Evolutionary conservation across 2,329 filamentous ascomycete genomes (phyloP).

Genomic region (Beauveria brongniartii): DNA sequence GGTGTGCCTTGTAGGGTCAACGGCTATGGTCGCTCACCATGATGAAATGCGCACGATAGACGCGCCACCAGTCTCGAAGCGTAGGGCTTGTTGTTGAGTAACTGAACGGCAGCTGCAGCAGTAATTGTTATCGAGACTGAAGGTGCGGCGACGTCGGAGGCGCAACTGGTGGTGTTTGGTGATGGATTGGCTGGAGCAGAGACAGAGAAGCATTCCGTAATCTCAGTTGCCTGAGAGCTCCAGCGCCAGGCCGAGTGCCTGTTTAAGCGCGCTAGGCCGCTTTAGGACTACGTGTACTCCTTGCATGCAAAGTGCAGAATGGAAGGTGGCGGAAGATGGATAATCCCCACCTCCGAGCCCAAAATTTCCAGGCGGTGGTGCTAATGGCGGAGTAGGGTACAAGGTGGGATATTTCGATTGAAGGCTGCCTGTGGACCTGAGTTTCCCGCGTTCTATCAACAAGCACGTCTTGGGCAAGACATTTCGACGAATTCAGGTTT

Average conservation of each 20-base stretch:
- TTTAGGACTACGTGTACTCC: constrained; percentile 14
- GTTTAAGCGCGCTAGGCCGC: constrained; percentile 17
- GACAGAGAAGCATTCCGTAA: constrained; percentile 32
- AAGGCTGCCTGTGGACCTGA: constrained; percentile 23
- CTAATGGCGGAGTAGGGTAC: constrained; percentile 30
- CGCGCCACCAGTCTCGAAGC: constrained; percentile 14
- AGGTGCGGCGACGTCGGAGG: neutral
- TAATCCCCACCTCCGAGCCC: constrained; percentile 30
- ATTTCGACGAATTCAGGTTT: neutral
- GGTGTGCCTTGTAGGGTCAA: neutral
- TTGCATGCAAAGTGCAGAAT: constrained; percentile 7
- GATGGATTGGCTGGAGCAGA: constrained; percentile 23
- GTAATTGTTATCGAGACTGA: neutral
- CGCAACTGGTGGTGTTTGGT: constrained; percentile 17
- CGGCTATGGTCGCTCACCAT: constrained; percentile 30
- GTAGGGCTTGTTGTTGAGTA: neutral
- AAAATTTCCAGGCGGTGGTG: constrained; percentile 29
- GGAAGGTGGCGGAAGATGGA: constrained; percentile 28
- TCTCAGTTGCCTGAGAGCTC: constrained; percentile 32
- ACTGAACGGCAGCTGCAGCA: neutral
- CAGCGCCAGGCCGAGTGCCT: constrained; percentile 20
- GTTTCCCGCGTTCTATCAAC: constrained; percentile 23
- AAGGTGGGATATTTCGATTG: constrained; percentile 30
- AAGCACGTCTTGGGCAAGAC: constrained; percentile 15
- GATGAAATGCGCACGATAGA: constrained; percentile 26